Percentiles rank a stretch among this genome's conserved stretches.
These are phyloP conservation scores for Citrus medica DNA, from an alignment of 345 rosid species.

Conservation along the genomic window DNA sequence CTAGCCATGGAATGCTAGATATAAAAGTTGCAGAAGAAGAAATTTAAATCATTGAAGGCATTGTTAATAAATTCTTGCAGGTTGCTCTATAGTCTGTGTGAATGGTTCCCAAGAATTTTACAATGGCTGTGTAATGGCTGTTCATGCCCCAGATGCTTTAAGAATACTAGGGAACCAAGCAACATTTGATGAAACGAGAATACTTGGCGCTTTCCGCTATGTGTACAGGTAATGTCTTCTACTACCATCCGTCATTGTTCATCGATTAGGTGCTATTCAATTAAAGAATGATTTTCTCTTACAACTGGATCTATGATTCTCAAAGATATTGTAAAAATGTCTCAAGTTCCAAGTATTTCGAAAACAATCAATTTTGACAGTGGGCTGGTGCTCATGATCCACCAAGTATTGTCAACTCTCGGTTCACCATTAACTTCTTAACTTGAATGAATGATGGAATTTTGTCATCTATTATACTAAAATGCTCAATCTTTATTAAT, in stretches of 20 bases:
- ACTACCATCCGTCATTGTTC: background rate
- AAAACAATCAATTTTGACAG: background rate
- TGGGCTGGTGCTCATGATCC: background rate
- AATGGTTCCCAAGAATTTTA: constrained; percentile 53
- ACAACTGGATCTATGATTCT: too few species aligned
- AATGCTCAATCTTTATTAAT: constrained; percentile 1
- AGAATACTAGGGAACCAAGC: constrained; percentile 58
- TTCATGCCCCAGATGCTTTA: constrained; percentile 84
- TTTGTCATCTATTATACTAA: background rate
- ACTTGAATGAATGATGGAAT: background rate
- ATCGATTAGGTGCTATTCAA: background rate
- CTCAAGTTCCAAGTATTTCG: background rate
- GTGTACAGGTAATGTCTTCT: constrained; percentile 53
- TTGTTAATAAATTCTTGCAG: constrained; percentile 17
- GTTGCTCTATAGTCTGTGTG: constrained; percentile 45
- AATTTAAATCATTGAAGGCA: background rate
- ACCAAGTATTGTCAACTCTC: too few species aligned
- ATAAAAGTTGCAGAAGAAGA: background rate
- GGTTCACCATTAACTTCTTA: background rate
- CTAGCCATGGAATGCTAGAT: background rate
- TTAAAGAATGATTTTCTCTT: background rate
- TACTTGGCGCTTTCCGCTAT: constrained; percentile 85
- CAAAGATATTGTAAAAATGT: background rate
- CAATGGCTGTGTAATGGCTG: constrained; percentile 54
- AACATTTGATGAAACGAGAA: constrained; percentile 64